These are phyloP conservation scores for Backusella mclennaniae DNA, from an alignment of 192 early-diverging fungal genomes.

Conservation along the genomic window DNA sequence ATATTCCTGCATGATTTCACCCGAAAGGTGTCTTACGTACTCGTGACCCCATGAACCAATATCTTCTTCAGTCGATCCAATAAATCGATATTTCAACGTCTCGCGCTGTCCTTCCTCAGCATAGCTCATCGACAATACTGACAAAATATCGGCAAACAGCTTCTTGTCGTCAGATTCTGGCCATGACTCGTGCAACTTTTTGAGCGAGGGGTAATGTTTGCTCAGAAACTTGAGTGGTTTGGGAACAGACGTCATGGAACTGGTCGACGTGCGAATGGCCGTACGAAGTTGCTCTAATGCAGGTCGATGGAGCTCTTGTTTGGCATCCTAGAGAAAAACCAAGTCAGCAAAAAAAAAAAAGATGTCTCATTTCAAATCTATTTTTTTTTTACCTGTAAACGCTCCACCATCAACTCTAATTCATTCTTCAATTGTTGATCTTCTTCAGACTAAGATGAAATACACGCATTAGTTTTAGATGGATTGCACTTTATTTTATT, in stretches of 20 bases:
- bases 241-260: slow-evolving; percentile 99
- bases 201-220: slow-evolving; percentile 75
- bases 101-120: slow-evolving; percentile 83
- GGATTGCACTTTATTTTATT: background rate
- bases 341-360: too few relatives aligned
- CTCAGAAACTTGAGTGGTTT: slow-evolving; percentile 97
- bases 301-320: slow-evolving; percentile 75
- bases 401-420: slow-evolving; percentile 92
- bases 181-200: slow-evolving; percentile 75
- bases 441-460: slow-evolving; percentile 82
- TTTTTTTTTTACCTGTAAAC: slow-evolving; percentile 73
- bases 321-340: slow-evolving; percentile 51
- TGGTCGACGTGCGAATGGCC: slow-evolving; percentile 89
- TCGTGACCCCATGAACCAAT: slow-evolving; percentile 98
- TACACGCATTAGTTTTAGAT: background rate
- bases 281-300: slow-evolving; percentile 87
- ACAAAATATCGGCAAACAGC: slow-evolving; percentile 92
- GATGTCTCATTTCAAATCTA: background rate
- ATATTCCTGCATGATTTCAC: slow-evolving; percentile 90
- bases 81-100: slow-evolving; percentile 81
- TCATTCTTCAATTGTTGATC: slow-evolving; percentile 91
- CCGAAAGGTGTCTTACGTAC: slow-evolving; percentile 93
- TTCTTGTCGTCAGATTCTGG: slow-evolving; percentile 68
- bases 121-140: slow-evolving; percentile 96
- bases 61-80: slow-evolving; percentile 73